These are phyloP conservation scores for Diplocarpon rosae DNA, from an alignment of 2,329 filamentous ascomycete genomes.

Conservation along the genomic window DNA sequence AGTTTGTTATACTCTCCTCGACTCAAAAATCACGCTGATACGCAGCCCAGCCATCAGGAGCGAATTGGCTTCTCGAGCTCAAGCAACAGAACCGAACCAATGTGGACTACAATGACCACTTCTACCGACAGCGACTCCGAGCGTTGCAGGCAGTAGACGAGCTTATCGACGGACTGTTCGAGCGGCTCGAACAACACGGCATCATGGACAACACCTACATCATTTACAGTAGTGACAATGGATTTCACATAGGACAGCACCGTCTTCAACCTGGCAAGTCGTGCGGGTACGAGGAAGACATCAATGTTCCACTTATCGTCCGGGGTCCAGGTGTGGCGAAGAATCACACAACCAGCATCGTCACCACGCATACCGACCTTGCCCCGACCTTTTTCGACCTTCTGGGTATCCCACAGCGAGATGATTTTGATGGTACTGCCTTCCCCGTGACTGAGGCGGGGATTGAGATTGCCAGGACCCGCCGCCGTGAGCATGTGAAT, in stretches of 20 bases:
- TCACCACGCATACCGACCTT: conserved; percentile 44
- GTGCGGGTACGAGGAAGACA: conserved; percentile 39
- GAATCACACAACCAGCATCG: conserved; percentile 29
- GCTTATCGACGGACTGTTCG: conserved; percentile 36
- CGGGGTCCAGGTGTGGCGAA: conserved; percentile 43
- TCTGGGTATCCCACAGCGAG: conserved; percentile 24
- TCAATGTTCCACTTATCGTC: conserved; percentile 41
- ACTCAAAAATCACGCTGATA: not conserved
- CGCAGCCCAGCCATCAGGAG: conserved; percentile 28
- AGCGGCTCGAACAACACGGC: conserved; percentile 29
- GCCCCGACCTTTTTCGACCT: conserved; percentile 36
- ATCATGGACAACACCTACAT: conserved; percentile 39
- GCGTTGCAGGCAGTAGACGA: conserved; percentile 44
- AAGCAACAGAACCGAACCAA: conserved; percentile 30
- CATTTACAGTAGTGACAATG: conserved; percentile 46
- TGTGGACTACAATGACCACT: conserved; percentile 37
- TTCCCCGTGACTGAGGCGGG: conserved; percentile 28
- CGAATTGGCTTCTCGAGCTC: conserved; percentile 35
- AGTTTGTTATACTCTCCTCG: conserved; percentile 22
- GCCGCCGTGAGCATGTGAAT: conserved; percentile 34
- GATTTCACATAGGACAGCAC: conserved; percentile 40
- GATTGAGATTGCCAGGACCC: conserved; percentile 7
- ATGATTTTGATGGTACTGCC: conserved; percentile 36
- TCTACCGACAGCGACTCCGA: conserved; percentile 38
- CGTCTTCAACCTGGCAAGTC: conserved; percentile 38